Evolutionary conservation across 2,329 filamentous ascomycete species (phyloP).

Genomic region (Periconia sp.): DNA sequence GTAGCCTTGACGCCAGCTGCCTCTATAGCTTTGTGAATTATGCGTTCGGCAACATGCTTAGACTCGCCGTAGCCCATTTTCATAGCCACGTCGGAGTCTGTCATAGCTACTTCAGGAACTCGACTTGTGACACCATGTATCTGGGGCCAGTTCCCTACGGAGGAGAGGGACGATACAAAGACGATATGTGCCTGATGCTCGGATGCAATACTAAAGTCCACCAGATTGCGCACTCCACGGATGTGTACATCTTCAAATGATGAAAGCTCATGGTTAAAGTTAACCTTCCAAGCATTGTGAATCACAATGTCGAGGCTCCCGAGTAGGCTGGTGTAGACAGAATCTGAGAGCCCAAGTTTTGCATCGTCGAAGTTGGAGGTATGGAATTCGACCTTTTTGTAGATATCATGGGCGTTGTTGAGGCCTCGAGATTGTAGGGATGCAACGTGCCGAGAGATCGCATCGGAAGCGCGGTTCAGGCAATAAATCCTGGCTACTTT

Average conservation of each 20-base stretch:
- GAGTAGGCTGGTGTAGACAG: neutral
- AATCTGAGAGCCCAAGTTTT: constrained; percentile 1
- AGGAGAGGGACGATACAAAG: constrained; percentile 15
- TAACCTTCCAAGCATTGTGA: constrained; percentile 49
- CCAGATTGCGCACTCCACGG: constrained; percentile 5
- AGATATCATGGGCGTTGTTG: neutral
- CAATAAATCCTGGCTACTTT: neutral
- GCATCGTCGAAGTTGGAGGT: neutral
- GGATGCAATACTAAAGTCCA: constrained; percentile 3
- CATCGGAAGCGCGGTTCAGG: neutral
- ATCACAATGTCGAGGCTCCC: constrained; percentile 32
- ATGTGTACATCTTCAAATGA: constrained; percentile 51
- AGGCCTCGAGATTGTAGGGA: neutral
- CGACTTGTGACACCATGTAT: neutral
- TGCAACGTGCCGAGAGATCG: neutral
- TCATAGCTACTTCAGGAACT: constrained; percentile 6
- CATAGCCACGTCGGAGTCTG: constrained; percentile 6
- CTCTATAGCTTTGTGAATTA: constrained; percentile 19
- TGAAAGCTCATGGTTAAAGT: constrained; percentile 49
- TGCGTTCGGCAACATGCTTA: constrained; percentile 55
- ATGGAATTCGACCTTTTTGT: constrained; percentile 1
- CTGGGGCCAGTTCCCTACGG: constrained; percentile 8
- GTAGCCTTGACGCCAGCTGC: constrained; percentile 9
- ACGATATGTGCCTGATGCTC: constrained; percentile 2
- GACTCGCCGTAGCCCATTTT: constrained; percentile 57